Conservation (phyloP, 768 basidiomycete genomes). For the Macrolepiota fuliginosa region DNA sequence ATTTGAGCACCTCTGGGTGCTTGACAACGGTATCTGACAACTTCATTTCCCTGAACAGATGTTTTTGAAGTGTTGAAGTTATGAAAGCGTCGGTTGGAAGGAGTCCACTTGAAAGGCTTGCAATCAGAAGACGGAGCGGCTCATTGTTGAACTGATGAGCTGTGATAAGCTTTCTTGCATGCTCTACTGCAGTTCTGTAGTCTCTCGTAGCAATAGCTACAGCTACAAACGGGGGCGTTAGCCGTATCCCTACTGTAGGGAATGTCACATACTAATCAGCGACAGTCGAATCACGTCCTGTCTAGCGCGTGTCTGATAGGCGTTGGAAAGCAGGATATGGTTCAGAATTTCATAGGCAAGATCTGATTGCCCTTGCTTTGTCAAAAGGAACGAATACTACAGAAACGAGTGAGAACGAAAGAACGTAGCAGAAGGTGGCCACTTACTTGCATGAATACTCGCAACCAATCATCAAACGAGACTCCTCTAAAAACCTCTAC, state of each 20-base stretch:
- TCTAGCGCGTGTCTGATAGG: conserved; percentile 56
- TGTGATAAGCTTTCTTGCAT: conserved; percentile 72
- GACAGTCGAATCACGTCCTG: conserved; percentile 77
- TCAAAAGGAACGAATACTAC: conserved; percentile 75
- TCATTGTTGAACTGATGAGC: conserved; percentile 86
- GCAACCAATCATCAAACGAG: conserved; percentile 82
- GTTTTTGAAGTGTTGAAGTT: conserved; percentile 77
- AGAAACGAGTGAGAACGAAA: not conserved
- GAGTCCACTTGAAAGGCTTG: conserved; percentile 69
- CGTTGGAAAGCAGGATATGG: conserved; percentile 73
- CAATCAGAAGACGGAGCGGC: conserved; percentile 73
- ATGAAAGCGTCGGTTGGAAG: conserved; percentile 75
- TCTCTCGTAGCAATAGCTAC: conserved; percentile 64
- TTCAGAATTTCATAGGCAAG: conserved; percentile 72
- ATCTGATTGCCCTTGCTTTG: conserved; percentile 59
- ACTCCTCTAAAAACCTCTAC: conserved; percentile 79
- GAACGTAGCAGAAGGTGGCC: not conserved
- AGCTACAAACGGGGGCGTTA: conserved; percentile 41
- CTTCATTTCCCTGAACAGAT: conserved; percentile 76
- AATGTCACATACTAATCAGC: conserved; percentile 58
- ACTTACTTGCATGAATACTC: conserved; percentile 79
- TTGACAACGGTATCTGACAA: conserved; percentile 64
- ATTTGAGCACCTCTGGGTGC: conserved; percentile 57
- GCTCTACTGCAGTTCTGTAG: conserved; percentile 62
- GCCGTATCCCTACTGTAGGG: not conserved